Conservation (phyloP, 148 eudicot genomes). For the Amaranthus palmeri region DNA sequence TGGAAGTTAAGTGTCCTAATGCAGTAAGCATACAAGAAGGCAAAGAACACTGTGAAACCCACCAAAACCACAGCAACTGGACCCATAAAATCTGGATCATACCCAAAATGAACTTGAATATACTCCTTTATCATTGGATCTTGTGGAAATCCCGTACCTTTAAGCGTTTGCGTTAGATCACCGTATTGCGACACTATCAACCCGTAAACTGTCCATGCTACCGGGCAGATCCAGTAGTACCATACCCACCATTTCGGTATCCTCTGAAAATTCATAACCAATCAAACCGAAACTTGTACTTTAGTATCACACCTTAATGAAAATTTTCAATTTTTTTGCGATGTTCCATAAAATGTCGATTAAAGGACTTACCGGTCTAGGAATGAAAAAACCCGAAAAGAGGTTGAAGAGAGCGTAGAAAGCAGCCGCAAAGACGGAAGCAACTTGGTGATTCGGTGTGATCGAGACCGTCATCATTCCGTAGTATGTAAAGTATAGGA, state of each 20-base stretch:
- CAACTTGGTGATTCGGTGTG: conserved; percentile 95
- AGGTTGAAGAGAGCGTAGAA: conserved; percentile 87
- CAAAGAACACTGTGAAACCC: conserved; percentile 75
- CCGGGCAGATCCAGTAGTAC: conserved; percentile 98
- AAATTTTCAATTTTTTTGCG: no score
- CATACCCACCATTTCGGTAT: conserved; percentile 98
- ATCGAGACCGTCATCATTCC: conserved; percentile 99
- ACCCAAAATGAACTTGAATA: conserved; percentile 60
- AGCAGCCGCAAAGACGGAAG: conserved; percentile 87
- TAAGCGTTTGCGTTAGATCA: conserved; percentile 43
- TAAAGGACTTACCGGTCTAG: conserved; percentile 65
- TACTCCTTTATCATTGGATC: conserved; percentile 44
- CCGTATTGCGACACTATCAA: conserved; percentile 80
- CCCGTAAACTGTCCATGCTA: conserved; percentile 96
- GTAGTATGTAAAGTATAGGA: conserved; percentile 88
- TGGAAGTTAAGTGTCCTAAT: conserved; percentile 87
- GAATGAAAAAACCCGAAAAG: conserved; percentile 96
- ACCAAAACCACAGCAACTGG: conserved; percentile 72
- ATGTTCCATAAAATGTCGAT: neutral
- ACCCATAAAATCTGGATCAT: conserved; percentile 67
- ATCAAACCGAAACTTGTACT: neutral
- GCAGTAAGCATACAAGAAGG: conserved; percentile 84
- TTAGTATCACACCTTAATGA: neutral
- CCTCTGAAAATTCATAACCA: conserved; percentile 40
- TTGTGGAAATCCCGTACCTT: conserved; percentile 35